Base-by-base conservation (phyloP, 306 rosid genomes). In the Vigna mungo region DNA sequence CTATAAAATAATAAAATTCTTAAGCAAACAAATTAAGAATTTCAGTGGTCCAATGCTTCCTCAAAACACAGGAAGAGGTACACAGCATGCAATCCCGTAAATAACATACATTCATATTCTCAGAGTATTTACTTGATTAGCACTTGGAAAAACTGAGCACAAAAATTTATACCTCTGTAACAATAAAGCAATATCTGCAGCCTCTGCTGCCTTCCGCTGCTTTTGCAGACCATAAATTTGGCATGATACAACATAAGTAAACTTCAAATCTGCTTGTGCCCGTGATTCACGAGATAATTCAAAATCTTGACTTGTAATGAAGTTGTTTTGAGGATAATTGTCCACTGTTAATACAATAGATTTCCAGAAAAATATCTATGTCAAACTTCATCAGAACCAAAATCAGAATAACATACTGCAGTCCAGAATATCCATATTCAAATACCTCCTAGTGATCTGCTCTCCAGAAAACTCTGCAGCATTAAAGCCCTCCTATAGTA, bases 191-290 rank as follows among this genome's bases (percentile, higher is more conserved):
- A 95, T 95, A 81, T 95, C 98, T 84, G 97, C 85, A 68, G 98
- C 98, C 88, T 95, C 97, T 4, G 82, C 87, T 53, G 78, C 79
- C 82, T 84, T 89, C 68, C 78, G 83, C 87, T 92, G 97, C 81
- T 92, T 95, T 81, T 95, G 98, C 74, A 89, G 97, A 83, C 98
- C 97, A 90, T 92, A 95, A 79, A 95, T 95, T 92, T 95, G 98
- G 89, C 98, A 95, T n/a, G 98, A 95, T 60, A 95, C 91, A 56
- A 95, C 98, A 72, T 95, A 95, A 25, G 98, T 92, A 82, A 92
- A 95, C 87, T 95, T 95, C 83, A 95, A 80, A 87, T 95, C 98
- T 56, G 96, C 91, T 71, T 95, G 98, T 64, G 98, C 98, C 81
- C 96, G 87, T 66, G 97, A 85, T 85, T 87, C 95, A 63, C 80